Evolutionary conservation across 192 early-diverging fungal species (phyloP).

Genomic region (Rhizophagus sp.): DNA sequence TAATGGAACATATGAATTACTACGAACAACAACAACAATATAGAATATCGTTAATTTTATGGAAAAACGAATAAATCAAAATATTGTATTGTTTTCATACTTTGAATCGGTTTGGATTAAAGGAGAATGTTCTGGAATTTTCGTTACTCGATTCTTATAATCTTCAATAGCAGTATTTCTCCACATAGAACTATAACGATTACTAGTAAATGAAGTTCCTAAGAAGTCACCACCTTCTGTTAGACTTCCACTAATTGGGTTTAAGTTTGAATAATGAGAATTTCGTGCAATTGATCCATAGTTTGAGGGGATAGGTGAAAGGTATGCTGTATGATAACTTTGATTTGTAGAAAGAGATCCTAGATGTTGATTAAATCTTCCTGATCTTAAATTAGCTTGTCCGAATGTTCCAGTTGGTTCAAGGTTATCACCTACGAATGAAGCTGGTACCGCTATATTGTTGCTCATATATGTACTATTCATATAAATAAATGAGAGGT

Average conservation of each 20-base stretch:
- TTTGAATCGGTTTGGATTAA: not conserved
- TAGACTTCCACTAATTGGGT: not conserved
- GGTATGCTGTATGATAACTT: not conserved
- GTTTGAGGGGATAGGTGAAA: not conserved
- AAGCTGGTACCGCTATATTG: constrained; percentile 27
- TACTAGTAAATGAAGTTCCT: not conserved
- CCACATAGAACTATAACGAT: not conserved
- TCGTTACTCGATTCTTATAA: not conserved
- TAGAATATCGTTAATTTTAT: not conserved
- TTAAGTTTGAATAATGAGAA: not conserved
- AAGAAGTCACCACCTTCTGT: not conserved
- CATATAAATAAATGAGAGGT: not conserved
- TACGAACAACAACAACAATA: not conserved
- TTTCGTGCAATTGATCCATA: not conserved
- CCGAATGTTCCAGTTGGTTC: not conserved
- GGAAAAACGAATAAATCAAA: not conserved
- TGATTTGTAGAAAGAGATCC: not conserved
- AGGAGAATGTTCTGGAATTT: not conserved
- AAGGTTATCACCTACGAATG: constrained; percentile 10
- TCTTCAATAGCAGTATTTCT: not conserved
- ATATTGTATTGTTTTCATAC: no score
- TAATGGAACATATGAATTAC: not conserved
- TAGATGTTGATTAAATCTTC: not conserved
- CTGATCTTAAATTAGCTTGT: not conserved
- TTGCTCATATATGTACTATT: constrained; percentile 25